Evolutionary conservation across 805 yeast species (phyloP).

Genomic region (Lipomyces sp.): DNA sequence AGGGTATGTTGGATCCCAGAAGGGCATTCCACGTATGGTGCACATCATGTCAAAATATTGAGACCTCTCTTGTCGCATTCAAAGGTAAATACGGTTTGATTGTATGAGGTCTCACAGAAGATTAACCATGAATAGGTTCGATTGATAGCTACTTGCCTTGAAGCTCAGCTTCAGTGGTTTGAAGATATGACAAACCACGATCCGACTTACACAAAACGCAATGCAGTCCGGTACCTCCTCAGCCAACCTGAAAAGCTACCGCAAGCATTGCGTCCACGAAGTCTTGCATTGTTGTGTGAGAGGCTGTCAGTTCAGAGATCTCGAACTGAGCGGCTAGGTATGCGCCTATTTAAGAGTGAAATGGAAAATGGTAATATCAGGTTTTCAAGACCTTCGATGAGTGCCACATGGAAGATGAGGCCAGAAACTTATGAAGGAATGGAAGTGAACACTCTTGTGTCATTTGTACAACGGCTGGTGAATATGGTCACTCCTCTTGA

Average conservation of each 20-base stretch:
- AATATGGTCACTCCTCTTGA: conserved; percentile 1
- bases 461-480: conserved; percentile 7
- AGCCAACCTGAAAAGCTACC: conserved; percentile 36
- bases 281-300: conserved; percentile 1
- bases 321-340: background rate
- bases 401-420: background rate
- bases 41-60: conserved; percentile 41
- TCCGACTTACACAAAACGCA: conserved; percentile 59
- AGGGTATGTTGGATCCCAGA: conserved; percentile 12
- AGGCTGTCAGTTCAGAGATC: conserved; percentile 7
- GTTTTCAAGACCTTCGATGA: background rate
- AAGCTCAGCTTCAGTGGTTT: conserved; percentile 58
- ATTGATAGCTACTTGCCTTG: conserved; percentile 53
- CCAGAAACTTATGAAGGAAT: conserved; percentile 1
- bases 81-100: conserved; percentile 46
- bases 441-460: background rate
- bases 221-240: conserved; percentile 52
- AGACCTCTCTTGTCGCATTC: conserved; percentile 59
- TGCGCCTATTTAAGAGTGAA: background rate
- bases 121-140: background rate
- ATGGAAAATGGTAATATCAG: background rate
- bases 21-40: conserved; percentile 6
- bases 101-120: background rate
- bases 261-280: conserved; percentile 24
- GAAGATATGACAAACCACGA: conserved; percentile 71